These are phyloP conservation scores for Peniophora sp. DNA, from an alignment of 1,284 basidiomycete genomes.

Conservation along the genomic window DNA sequence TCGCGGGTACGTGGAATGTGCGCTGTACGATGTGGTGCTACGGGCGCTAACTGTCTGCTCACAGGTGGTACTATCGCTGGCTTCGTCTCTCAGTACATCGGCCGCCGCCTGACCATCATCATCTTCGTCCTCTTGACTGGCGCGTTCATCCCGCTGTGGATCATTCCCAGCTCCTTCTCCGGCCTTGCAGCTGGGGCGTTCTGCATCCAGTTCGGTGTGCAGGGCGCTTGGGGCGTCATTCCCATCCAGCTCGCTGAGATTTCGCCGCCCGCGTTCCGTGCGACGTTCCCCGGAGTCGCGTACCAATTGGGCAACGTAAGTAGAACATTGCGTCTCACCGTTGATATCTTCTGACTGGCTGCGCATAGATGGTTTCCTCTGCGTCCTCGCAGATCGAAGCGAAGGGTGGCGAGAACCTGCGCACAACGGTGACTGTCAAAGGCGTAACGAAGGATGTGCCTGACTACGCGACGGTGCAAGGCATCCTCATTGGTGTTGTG, in stretches of 20 bases:
- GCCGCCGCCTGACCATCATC: conserved; percentile 82
- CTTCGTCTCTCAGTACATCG: conserved; percentile 75
- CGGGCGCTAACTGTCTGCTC: conserved; percentile 18
- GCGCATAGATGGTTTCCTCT: conserved; percentile 73
- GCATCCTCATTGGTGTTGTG: conserved; percentile 79
- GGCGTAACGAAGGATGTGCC: conserved; percentile 45
- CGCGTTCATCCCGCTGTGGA: conserved; percentile 81
- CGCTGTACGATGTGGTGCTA: no score
- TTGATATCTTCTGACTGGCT: conserved; percentile 4
- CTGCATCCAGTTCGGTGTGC: conserved; percentile 81
- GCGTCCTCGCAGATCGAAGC: conserved; percentile 92
- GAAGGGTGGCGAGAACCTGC: conserved; percentile 53
- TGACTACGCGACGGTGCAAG: conserved; percentile 84
- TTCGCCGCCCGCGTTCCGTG: conserved; percentile 88
- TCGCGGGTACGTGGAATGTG: conserved; percentile 29
- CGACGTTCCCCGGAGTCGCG: conserved; percentile 86
- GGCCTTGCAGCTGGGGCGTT: conserved; percentile 76
- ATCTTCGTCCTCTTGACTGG: conserved; percentile 51
- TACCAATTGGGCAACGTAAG: conserved; percentile 78
- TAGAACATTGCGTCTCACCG: conserved; percentile 3
- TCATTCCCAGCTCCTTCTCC: conserved; percentile 60
- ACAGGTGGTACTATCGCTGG: conserved; percentile 72
- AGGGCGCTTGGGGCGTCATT: conserved; percentile 80
- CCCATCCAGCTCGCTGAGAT: conserved; percentile 88
- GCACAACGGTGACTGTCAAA: conserved; percentile 40